These are phyloP conservation scores for Paecilomyces fulvus DNA, from an alignment of 2,329 filamentous ascomycete species.

Conservation along the genomic window DNA sequence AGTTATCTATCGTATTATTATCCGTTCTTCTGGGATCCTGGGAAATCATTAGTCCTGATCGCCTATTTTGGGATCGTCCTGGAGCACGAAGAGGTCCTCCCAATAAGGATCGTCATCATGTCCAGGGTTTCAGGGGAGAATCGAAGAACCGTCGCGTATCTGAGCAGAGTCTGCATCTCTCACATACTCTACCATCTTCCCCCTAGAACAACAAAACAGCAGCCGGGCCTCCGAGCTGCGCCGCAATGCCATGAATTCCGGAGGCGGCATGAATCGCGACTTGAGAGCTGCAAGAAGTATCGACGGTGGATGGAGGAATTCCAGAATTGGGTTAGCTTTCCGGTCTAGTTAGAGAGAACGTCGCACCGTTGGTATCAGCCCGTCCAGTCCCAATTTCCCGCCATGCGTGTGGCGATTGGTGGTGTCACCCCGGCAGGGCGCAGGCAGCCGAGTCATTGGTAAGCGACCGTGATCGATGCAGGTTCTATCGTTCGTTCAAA, in stretches of 20 bases:
- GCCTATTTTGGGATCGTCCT: no score
- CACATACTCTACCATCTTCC: neutral
- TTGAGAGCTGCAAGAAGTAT: neutral
- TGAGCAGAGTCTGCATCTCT: neutral
- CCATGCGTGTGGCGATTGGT: conserved; percentile 4
- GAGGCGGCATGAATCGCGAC: neutral
- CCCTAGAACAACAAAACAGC: neutral
- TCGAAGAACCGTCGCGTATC: neutral
- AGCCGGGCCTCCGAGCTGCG: neutral
- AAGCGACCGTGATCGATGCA: conserved; percentile 16
- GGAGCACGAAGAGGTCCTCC: no score
- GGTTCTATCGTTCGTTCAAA: conserved; percentile 8
- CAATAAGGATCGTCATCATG: no score
- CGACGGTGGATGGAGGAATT: neutral
- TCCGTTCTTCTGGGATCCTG: no score
- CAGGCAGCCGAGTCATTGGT: conserved; percentile 14
- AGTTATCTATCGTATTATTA: neutral
- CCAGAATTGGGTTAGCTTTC: conserved; percentile 1
- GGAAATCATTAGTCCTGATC: no score
- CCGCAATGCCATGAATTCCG: neutral
- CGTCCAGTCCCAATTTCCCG: conserved; percentile 1
- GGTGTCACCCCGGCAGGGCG: conserved; percentile 9
- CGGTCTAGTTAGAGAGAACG: neutral
- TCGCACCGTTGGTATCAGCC: conserved; percentile 1
- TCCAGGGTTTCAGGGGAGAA: neutral